A percentile compares a stretch with the other conserved stretches of the same genome.
Conservation (phyloP, 106 monocot genomes). For the Hemerocallis citrina region DNA sequence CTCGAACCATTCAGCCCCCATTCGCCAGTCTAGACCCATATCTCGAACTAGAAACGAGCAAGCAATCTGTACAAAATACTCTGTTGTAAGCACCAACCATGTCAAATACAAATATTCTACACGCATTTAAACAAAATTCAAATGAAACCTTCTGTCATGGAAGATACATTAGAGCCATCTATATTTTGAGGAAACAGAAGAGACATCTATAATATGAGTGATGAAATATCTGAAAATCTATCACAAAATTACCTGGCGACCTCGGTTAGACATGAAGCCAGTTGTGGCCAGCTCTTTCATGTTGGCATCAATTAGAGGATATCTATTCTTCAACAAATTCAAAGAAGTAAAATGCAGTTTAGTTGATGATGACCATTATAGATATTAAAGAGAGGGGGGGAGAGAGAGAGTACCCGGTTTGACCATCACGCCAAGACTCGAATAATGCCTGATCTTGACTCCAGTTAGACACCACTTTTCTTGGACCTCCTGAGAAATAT, state of each 20-base stretch:
- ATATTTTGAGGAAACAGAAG: background rate
- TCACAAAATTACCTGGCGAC: conserved; percentile 64
- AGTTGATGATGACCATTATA: background rate
- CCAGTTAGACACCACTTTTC: conserved; percentile 66
- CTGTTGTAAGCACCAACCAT: background rate
- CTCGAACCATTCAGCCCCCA: conserved; percentile 98
- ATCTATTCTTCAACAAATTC: conserved; percentile 29
- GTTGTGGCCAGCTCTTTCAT: conserved; percentile 86
- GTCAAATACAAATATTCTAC: too few species aligned
- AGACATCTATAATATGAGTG: background rate
- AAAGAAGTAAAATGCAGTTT: conserved; percentile 1
- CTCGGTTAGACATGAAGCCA: conserved; percentile 96
- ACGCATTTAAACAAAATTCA: background rate
- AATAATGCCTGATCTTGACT: conserved; percentile 69
- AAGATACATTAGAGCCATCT: background rate
- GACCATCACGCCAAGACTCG: conserved; percentile 78
- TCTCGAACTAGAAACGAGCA: conserved; percentile 95
- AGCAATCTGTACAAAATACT: conserved; percentile 58
- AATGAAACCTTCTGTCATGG: background rate
- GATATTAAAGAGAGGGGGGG: background rate
- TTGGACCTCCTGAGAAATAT: conserved; percentile 60
- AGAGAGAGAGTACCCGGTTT: conserved; percentile 56
- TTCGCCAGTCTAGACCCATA: conserved; percentile 93
- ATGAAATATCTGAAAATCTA: background rate
- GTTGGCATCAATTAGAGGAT: conserved; percentile 95